phyloP scores from a whole-genome alignment of 2,329 filamentous ascomycete genomes.

The Fusarium fracticaudum region DNA sequence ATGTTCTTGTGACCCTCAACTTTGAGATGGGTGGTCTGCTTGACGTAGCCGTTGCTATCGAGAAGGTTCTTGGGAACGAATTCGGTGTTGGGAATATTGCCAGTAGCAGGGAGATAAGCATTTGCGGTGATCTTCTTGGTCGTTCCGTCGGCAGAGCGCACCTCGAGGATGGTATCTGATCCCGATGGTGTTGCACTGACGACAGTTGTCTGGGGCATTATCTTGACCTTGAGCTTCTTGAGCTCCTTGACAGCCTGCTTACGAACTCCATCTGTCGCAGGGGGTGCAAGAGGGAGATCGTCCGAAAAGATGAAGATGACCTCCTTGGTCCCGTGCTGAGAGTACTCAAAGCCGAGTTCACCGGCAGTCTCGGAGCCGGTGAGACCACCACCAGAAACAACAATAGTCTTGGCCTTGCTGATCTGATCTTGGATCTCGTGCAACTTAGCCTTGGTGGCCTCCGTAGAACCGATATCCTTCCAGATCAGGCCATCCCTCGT shows the following conservation, averaged over 20 bases:
- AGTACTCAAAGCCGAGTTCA: slow-evolving; percentile 61
- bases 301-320: slow-evolving; percentile 55
- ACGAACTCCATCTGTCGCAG: slow-evolving; percentile 50
- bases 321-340: slow-evolving; percentile 54
- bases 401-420: slow-evolving; percentile 56
- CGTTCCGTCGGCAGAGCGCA: slow-evolving; percentile 47
- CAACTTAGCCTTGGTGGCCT: slow-evolving; percentile 54
- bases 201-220: slow-evolving; percentile 53
- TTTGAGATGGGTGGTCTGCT: slow-evolving; percentile 51
- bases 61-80: slow-evolving; percentile 53
- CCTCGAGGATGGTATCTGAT: slow-evolving; percentile 47
- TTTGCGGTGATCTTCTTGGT: slow-evolving; percentile 53
- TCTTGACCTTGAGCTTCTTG: slow-evolving; percentile 54
- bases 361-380: slow-evolving; percentile 62
- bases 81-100: slow-evolving; percentile 55
- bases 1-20: slow-evolving; percentile 51
- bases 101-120: slow-evolving; percentile 59
- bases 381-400: slow-evolving; percentile 61
- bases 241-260: slow-evolving; percentile 52
- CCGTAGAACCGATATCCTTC: slow-evolving; percentile 56
- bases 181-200: slow-evolving; percentile 37
- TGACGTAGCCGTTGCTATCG: slow-evolving; percentile 47
- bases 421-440: slow-evolving; percentile 51
- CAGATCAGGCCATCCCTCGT: slow-evolving; percentile 58
- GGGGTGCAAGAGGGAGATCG: slow-evolving; percentile 50